phyloP scores from a whole-genome alignment of 2,329 filamentous ascomycete genomes.

The Talaromyces islandicus region DNA sequence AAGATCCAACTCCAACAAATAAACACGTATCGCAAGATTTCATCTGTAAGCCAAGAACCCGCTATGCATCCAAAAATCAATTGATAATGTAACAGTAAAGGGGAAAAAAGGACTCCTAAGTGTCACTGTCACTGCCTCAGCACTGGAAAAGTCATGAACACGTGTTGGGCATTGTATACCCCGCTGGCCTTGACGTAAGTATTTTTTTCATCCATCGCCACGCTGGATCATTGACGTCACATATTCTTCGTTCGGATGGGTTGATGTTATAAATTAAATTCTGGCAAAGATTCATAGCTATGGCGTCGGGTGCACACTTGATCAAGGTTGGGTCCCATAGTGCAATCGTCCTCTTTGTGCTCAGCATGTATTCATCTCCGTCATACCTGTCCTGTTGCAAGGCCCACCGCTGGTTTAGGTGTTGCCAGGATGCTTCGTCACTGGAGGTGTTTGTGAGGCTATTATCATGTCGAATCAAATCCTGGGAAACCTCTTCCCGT shows the following conservation, averaged over 20 bases:
- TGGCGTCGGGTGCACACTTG: not conserved
- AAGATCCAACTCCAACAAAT: not conserved
- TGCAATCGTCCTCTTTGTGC: conserved; percentile 7
- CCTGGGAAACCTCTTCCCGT: conserved; percentile 3
- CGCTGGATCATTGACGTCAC: conserved; percentile 1
- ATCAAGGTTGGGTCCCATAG: conserved; percentile 1
- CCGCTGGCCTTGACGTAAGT: not conserved
- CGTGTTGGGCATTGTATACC: not conserved
- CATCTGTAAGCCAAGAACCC: not conserved
- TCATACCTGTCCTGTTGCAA: not conserved
- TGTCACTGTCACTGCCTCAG: not conserved
- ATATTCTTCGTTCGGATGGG: not conserved
- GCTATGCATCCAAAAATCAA: not conserved
- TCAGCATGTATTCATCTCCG: conserved; percentile 6
- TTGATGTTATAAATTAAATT: conserved; percentile 1
- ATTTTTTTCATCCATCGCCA: conserved; percentile 7
- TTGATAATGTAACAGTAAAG: too few species aligned
- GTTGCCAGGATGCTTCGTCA: not conserved
- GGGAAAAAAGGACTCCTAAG: not conserved
- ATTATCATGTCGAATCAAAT: not conserved
- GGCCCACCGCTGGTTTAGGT: not conserved
- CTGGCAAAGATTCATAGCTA: conserved; percentile 1
- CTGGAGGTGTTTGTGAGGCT: not conserved
- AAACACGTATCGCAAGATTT: not conserved
- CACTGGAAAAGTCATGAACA: not conserved